phyloP scores from a whole-genome alignment of 306 rosid genomes.

The Quercus gilva region DNA sequence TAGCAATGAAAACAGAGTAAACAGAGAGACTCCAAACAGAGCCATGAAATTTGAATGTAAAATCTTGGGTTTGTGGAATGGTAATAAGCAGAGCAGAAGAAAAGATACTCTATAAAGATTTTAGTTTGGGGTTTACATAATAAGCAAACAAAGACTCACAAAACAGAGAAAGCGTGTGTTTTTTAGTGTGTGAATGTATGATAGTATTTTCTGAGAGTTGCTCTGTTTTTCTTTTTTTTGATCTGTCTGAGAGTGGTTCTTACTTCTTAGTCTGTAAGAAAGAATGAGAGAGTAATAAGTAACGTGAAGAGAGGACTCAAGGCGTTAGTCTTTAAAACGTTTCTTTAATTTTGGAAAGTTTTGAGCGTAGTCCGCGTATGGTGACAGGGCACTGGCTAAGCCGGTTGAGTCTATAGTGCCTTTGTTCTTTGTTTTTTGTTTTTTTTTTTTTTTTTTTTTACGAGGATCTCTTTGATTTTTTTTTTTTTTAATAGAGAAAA shows the following conservation, averaged over 20 bases:
- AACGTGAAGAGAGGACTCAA: background rate
- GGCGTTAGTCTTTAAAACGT: background rate
- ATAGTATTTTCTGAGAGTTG: no score
- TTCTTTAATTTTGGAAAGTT: background rate
- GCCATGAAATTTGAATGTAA: conserved; percentile 30
- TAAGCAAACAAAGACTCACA: background rate
- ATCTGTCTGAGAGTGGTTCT: background rate
- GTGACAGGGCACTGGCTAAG: conserved; percentile 11
- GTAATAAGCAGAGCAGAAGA: background rate
- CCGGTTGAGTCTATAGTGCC: conserved; percentile 4
- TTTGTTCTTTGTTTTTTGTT: no score
- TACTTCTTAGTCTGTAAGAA: background rate
- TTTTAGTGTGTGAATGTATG: no score
- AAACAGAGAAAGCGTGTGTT: background rate
- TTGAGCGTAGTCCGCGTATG: background rate
- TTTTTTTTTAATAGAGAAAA: no score
- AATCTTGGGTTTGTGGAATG: background rate
- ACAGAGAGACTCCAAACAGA: conserved; percentile 25
- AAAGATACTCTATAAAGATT: no score
- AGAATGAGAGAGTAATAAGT: background rate
- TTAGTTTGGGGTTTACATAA: background rate
- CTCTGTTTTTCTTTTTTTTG: no score
- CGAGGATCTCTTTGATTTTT: no score
- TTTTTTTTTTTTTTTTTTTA: no score
- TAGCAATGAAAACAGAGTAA: conserved; percentile 37